Evolutionary conservation across 768 basidiomycete genomes (phyloP), one percentile per base, ranked within the genome.

Genomic region (Termitomyces sp.): DNA sequence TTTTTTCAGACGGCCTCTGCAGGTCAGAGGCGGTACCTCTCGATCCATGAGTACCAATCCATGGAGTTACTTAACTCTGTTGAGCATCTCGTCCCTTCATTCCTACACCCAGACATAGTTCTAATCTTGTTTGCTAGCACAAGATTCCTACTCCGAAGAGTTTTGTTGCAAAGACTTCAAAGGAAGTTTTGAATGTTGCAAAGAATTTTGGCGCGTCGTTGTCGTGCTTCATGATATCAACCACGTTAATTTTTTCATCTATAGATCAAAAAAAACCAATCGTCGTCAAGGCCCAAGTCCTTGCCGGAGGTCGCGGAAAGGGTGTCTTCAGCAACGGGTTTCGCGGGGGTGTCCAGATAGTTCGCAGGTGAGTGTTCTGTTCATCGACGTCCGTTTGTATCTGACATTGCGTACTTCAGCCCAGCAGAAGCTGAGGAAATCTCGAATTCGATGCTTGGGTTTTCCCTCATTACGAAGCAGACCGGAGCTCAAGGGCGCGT

Each of bases 1-100:
- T 29, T 54, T 42, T 53, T 29, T 59, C 65, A 90, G 88, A 74
- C 77, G 71, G 81, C 78, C 65, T 86, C 84, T 82, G 83, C 84
- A 67, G 83, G 86, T 69, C 94, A 95, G 82, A 90, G 81, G 76
- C 91, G 94, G 62, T 90, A 86, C 71, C 85, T 98, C 66, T 96
- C 94, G 26, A 94, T 99, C 67, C 97, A 99, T 75, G 97, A 99
- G 76, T 92, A 97, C 77, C 95, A 98, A 73, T 96, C 94, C 44
- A 90, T 98, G 73, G 87, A 88, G 62, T 80, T 99, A 46, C 83
- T 99, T 64, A 97, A 98, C 76, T 87, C 93, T 62, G 96, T n/a
- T 98, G 69, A 66, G 79, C 67, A 8, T 26, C 29, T 26, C n/a
- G 3, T 41, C n/a, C 18, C 55, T 43, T 18, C 37, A 46, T 51